Evolutionary conservation across 306 rosid genomes (phyloP), one percentile per base, ranked within the genome.

Genomic region (Medicago truncatula): DNA sequence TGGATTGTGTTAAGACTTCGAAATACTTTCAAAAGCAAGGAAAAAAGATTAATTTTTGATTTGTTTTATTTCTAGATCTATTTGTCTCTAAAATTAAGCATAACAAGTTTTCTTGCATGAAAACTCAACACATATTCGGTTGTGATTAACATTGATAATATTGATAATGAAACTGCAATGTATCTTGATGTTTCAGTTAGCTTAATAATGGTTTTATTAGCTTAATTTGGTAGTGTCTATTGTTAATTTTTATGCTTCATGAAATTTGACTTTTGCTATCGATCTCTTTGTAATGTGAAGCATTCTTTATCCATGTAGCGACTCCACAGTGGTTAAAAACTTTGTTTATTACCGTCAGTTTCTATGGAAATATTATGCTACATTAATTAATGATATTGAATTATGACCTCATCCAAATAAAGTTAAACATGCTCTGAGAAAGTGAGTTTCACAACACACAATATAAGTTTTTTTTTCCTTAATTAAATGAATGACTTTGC

Each of bases 401-500:
- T 28, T 28, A 28, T 28, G 31, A 28, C 31, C 31, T 28, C 31
- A 28, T 28, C 31, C 31, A 28, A 28, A 28, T 28, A 28, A 28
- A 28, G 4, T 3, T 28, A 28, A 28, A 28, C 31, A 28, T 28
- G 31, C 31, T 28, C 31, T 28, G 31, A 28, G 31, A 28, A 28
- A 28, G 31, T 3, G 31, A 28, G 31, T 28, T 28, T 4, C 31
- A 28, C 31, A 28, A 28, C 31, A 28, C 4, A 28, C 31, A 28
- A 28, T 28, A 3, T 28, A 28, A 28, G 3, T 4, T 28, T 28
- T 28, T 25, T 25, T 28, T 28, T 28, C 31, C 31, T 28, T 28
- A 28, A 28, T 28, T 28, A 28, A 28, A 28, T 39, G 80, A 56
- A 73, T 80, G 56, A 40, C 61, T 81, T 81, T 62, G 62, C 56